Evolutionary conservation across 257 asterid species (phyloP), one percentile per base, ranked within the genome.

Genomic region (Nicotiana benthamiana): DNA sequence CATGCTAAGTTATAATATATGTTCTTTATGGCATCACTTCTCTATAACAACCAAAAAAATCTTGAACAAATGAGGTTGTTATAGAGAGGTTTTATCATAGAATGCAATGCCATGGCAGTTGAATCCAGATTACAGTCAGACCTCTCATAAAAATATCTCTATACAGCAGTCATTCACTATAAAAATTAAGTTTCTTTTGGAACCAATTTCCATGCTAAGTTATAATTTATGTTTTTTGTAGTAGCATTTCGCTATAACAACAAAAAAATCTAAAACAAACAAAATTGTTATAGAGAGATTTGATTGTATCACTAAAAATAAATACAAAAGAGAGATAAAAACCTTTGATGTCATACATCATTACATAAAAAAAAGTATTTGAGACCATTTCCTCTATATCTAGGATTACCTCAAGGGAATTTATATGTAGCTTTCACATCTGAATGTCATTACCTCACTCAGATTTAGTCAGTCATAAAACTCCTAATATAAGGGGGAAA

Each of bases 341-440:
- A 15, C 1, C 8, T 1, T 74, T 26, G 36, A 16, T 74, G 79
- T 74, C 43, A 15, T 40, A 24, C 43, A 30, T 48, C 43, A 26
- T 46, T 24, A 26, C 43, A 74, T 74, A 15, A 74, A 12, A 20
- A 12, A 20, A 13, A 13, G 12, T 3, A 46, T 3, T 74, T 48
- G 79, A 15, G 62, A 74, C 62, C 62, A 74, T 74, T 74, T 74
- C 79, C 61, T 74, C 30, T 62, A 48, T 9, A 8, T 32, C 9
- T 32, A 34, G 28, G 51, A 51, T 74, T 46, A 62, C n/a, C 64
- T 34, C 52, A 59, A 74, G 28, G 79, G 86, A 83, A 80, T 80
- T 75, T 52, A 15, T 61, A 26, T 18, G 86, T 74, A 75, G 56
- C 82, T 64, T 80, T 80, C 83, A 30, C 16, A 57, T 48, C 9